phyloP scores from a whole-genome alignment of 345 rosid species.

The Firmiana major region DNA sequence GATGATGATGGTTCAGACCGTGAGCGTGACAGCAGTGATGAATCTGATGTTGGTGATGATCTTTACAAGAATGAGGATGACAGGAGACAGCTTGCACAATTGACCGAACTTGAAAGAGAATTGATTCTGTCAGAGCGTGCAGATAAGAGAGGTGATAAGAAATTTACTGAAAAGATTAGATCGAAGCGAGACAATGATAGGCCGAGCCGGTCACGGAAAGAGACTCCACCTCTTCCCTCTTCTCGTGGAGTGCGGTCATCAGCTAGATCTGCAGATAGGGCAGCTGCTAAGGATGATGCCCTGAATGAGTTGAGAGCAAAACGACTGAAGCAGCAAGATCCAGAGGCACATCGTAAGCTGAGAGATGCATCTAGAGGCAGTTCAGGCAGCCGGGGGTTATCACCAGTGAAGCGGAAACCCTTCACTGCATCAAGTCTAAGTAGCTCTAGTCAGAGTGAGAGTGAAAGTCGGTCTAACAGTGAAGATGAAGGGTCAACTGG shows the following conservation, averaged over 20 bases:
- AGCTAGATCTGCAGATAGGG: constrained; percentile 89
- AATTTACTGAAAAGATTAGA: constrained; percentile 74
- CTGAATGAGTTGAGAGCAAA: constrained; percentile 87
- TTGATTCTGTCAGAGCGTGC: constrained; percentile 85
- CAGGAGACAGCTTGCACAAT: constrained; percentile 60
- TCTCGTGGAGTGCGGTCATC: constrained; percentile 79
- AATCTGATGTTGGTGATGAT: constrained; percentile 87
- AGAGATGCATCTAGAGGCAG: constrained; percentile 72
- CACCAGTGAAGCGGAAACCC: constrained; percentile 64
- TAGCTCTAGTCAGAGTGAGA: constrained; percentile 85
- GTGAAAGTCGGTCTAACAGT: constrained; percentile 78
- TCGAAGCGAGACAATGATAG: constrained; percentile 74
- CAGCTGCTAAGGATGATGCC: constrained; percentile 92
- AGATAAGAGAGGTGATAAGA: constrained; percentile 87
- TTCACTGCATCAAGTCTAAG: constrained; percentile 42
- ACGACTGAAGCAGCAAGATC: constrained; percentile 90
- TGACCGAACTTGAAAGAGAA: constrained; percentile 92
- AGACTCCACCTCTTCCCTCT: constrained; percentile 54
- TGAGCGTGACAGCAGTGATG: constrained; percentile 75
- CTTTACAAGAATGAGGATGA: constrained; percentile 89
- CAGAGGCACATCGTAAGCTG: constrained; percentile 70
- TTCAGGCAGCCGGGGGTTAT: constrained; percentile 54
- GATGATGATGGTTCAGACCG: constrained; percentile 55
- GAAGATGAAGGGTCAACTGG: constrained; percentile 87
- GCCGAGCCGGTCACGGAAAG: constrained; percentile 55